A percentile compares a stretch with the other conserved stretches of the same genome.
Evolutionary conservation across 148 eudicot species (phyloP).

Genomic region (Fagopyrum esculentum): DNA sequence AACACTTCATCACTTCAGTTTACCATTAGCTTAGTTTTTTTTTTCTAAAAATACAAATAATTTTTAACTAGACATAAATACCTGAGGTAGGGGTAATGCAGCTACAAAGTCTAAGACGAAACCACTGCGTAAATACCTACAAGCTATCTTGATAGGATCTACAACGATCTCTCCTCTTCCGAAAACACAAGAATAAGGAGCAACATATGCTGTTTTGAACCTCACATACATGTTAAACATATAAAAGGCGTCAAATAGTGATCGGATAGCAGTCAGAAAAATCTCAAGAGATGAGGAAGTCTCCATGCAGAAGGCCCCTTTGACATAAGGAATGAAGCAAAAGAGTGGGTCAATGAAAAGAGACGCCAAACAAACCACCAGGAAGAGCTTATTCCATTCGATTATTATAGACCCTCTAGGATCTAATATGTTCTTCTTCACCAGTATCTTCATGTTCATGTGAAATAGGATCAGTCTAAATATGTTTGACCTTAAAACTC

Average conservation of each 20-base stretch:
- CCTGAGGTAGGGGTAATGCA: constrained; percentile 38
- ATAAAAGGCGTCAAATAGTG: constrained; percentile 36
- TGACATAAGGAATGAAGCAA: constrained; percentile 33
- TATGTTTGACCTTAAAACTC: not conserved
- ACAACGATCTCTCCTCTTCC: constrained; percentile 41
- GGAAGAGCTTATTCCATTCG: constrained; percentile 36
- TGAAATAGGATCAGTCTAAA: not conserved
- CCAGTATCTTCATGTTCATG: not conserved
- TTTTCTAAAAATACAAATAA: not conserved
- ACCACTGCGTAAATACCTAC: constrained; percentile 27
- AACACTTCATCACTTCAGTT: not conserved
- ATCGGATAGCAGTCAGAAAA: constrained; percentile 26
- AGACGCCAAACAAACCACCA: constrained; percentile 29
- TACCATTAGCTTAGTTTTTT: not conserved
- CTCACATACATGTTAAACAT: constrained; percentile 32
- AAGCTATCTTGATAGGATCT: constrained; percentile 23
- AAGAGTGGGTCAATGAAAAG: constrained; percentile 54
- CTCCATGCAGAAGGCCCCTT: constrained; percentile 25
- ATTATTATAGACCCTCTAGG: constrained; percentile 24
- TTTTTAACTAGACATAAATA: not conserved
- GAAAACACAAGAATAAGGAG: constrained; percentile 33
- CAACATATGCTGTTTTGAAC: constrained; percentile 37
- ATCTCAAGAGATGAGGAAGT: constrained; percentile 34
- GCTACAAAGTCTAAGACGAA: constrained; percentile 39
- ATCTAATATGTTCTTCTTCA: constrained; percentile 16